Evolutionary conservation across 2,329 filamentous ascomycete species (phyloP), one percentile per base, ranked within the genome.

Genomic region (Beauveria sp.): DNA sequence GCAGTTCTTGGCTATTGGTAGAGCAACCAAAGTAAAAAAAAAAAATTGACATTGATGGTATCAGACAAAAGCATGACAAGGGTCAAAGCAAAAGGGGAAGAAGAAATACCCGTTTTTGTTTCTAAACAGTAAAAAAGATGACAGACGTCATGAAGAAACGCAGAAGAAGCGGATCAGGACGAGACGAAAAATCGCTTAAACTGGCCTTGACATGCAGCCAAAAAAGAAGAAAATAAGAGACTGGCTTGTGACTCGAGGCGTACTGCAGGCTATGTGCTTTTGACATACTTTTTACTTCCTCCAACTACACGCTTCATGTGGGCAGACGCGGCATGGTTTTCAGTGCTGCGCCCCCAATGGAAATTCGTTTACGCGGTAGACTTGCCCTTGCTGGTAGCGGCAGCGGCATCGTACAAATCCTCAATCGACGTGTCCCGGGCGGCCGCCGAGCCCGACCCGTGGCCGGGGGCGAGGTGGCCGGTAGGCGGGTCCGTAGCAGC

Each of bases 391-490:
- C 45, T 18, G 10, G 51, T 26, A 9, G 58, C 28, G 12, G 51
- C 59, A 38, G 58, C 58, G 5, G 58, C 49, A 9, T 51, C 54
- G 48, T 62, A 62, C 4, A 62, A 28, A 12, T 62, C 60, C 14
- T 62, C 60, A 20, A 57, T 46, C 8, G 60, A 57, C 24, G 46
- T n/a, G 16, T 57, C 40, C 40, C 28, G 48, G 40, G 9, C 18
- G 5, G 16, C 46, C 4, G 22, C 18, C 5, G 50, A 28, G 22
- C 24, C 52, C 6, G 51, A 26, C 7, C 31, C 42, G 12, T 18
- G 18, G 8, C 18, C 20, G 3, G 52, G 49, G 1, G 53, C 26
- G 1, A 24, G 40, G 7, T 56, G 38, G 16, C 53, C 53, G 9
- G 42, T 2, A 8, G 53, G 53, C 24, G 56, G 24, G n/a, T 10